Evolutionary conservation across 129 eudicot genomes (phyloP).

Genomic region (Centella asiatica): DNA sequence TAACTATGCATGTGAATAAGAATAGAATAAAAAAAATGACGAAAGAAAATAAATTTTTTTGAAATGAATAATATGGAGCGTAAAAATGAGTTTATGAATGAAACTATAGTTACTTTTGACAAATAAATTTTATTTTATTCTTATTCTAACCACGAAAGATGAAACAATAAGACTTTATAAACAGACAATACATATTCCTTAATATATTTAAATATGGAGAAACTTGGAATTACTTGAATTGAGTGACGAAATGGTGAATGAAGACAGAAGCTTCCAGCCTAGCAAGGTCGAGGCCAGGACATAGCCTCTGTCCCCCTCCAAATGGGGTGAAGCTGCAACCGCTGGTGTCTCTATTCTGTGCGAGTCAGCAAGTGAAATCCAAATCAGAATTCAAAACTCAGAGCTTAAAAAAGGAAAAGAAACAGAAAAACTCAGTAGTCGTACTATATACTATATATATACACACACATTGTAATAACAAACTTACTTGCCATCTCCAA

Average conservation of each 20-base stretch:
- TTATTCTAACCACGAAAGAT: too few species aligned
- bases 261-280: slow-evolving; percentile 93
- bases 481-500: slow-evolving; percentile 96
- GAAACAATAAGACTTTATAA: too few species aligned
- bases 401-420: background rate
- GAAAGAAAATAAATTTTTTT: too few species aligned
- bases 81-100: too few species aligned
- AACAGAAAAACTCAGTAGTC: too few species aligned
- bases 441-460: too few species aligned
- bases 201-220: background rate
- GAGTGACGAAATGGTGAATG: slow-evolving; percentile 85
- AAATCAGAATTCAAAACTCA: too few species aligned
- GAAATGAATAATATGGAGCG: background rate
- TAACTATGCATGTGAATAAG: background rate
- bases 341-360: slow-evolving; percentile 50
- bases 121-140: too few species aligned
- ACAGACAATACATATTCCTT: too few species aligned
- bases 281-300: slow-evolving; percentile 94
- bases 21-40: too few species aligned
- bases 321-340: slow-evolving; percentile 71
- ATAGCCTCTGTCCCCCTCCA: slow-evolving; percentile 97
- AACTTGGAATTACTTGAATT: slow-evolving; percentile 50
- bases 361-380: background rate
- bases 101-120: too few species aligned
- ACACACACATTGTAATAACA: background rate